Base-by-base conservation (phyloP, 2,329 filamentous ascomycete genomes). In the Biscogniauxia marginata region DNA sequence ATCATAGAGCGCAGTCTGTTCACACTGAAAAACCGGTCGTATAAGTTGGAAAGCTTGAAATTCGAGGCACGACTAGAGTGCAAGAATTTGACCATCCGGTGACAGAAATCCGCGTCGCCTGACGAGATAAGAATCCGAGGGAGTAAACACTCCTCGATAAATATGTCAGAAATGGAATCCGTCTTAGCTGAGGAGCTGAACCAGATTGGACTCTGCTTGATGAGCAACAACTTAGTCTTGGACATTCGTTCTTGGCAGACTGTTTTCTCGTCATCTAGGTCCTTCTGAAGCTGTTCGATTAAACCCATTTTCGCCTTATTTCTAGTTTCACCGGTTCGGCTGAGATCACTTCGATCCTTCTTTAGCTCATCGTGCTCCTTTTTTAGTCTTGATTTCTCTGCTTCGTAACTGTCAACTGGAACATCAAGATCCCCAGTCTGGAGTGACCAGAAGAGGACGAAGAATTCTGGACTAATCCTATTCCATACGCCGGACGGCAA, bases 121-220 rank as follows among this genome's bases (percentile, higher is more conserved):
- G 91, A 85, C 0, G 93, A 96, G 24, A 96, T 79, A 22, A 95
- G 81, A 18, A 96, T 80, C 45, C 95, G 88, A 8, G 95, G 95
- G n/a, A 98, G 74, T 63, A 99, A 86, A 70, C 95, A 99, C 65
- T 96, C 88, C 73, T 98, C 92, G 8, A 99, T 82, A 18, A 99
- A 76, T 3, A 84, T 82, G 65, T 92, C 85, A 52, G 93, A 90
- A 4, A 96, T 79, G 7, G 77, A 78, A 56, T 89, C 86, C 43
- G 82, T 76, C 65, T 86, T 89, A 20, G 82, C 77, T 61, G 85
- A 80, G 8, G 83, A 81, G 4, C 82, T 76, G 70, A 98, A 97
- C 86, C 93, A 97, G 50, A 65, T 67, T 21, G 54, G 81, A 75
- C 62, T 86, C 79, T 93, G 90, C 61, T 87, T 87, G 52, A 84